A percentile compares a stretch with the other conserved stretches of the same genome.
phyloP scores from a whole-genome alignment of 169 alveolate genomes.

The Eimeria zaria region DNA sequence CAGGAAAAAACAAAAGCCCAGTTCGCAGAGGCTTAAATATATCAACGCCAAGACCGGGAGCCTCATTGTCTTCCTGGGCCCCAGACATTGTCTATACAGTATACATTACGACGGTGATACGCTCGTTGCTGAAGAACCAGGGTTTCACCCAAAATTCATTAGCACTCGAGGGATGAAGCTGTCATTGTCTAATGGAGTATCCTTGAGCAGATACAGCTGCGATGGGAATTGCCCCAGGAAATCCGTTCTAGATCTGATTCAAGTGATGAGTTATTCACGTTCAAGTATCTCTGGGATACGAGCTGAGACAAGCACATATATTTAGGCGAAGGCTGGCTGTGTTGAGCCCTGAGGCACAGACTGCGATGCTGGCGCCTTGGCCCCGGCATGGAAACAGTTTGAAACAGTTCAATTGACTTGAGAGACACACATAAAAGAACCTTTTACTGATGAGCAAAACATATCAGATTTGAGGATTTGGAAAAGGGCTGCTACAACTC shows the following conservation, averaged over 20 bases:
- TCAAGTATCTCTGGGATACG: too few species aligned
- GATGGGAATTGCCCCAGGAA: background rate
- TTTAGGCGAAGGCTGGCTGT: slow-evolving; percentile 6
- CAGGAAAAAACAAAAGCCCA: background rate
- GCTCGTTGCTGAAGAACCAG: background rate
- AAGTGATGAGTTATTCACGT: background rate
- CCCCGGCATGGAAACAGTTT: background rate
- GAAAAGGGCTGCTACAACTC: background rate
- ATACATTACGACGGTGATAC: background rate
- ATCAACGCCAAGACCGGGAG: background rate
- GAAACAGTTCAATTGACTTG: background rate
- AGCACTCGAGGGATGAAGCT: background rate
- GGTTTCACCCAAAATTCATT: background rate
- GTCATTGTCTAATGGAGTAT: background rate
- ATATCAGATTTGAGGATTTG: background rate
- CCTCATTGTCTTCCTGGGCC: background rate
- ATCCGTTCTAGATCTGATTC: background rate
- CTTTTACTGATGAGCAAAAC: background rate
- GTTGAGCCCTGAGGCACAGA: background rate
- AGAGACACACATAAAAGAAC: background rate
- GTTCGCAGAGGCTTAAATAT: background rate
- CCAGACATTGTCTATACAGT: slow-evolving; percentile 5
- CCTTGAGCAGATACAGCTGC: background rate
- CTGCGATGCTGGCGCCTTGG: background rate
- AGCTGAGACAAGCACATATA: background rate